Evolutionary conservation across 345 rosid genomes (phyloP).

Genomic region (Salix arbutifolia): DNA sequence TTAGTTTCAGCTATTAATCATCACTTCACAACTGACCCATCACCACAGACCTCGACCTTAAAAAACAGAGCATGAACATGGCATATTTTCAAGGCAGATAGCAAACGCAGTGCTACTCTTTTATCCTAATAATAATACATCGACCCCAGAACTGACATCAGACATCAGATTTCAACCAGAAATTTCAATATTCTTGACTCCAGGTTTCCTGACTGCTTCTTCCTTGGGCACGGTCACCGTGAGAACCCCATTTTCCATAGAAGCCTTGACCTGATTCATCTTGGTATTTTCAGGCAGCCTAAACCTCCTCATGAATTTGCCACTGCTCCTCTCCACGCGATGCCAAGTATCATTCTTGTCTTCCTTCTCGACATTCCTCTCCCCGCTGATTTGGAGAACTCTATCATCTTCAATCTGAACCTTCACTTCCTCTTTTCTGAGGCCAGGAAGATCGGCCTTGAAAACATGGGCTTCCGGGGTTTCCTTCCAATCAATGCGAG

Average conservation of each 20-base stretch:
- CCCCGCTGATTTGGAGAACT: conserved; percentile 16
- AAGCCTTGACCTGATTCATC: conserved; percentile 10
- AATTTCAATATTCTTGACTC: conserved; percentile 8
- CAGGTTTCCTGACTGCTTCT: conserved; percentile 6
- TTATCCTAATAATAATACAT: not conserved
- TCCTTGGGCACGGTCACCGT: conserved; percentile 12
- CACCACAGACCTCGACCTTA: too few species aligned
- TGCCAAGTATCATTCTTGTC: conserved; percentile 14
- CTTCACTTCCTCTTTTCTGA: conserved; percentile 11
- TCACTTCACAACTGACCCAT: too few species aligned
- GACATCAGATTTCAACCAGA: not conserved
- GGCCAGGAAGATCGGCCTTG: conserved; percentile 16
- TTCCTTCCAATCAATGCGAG: conserved; percentile 19
- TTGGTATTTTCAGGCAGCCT: conserved; percentile 16
- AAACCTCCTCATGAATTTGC: conserved; percentile 13
- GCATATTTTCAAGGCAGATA: not conserved
- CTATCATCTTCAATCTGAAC: conserved; percentile 16
- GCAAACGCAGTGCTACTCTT: not conserved
- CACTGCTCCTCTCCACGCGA: conserved; percentile 17
- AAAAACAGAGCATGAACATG: too few species aligned
- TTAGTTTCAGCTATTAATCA: too few species aligned
- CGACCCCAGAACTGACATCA: not conserved
- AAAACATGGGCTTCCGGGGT: conserved; percentile 16
- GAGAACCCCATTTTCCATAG: conserved; percentile 15
- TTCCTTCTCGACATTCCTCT: conserved; percentile 18